Evolutionary conservation across 768 basidiomycete species (phyloP), one percentile per base, ranked within the genome.

Genomic region (Suillus variegatus): DNA sequence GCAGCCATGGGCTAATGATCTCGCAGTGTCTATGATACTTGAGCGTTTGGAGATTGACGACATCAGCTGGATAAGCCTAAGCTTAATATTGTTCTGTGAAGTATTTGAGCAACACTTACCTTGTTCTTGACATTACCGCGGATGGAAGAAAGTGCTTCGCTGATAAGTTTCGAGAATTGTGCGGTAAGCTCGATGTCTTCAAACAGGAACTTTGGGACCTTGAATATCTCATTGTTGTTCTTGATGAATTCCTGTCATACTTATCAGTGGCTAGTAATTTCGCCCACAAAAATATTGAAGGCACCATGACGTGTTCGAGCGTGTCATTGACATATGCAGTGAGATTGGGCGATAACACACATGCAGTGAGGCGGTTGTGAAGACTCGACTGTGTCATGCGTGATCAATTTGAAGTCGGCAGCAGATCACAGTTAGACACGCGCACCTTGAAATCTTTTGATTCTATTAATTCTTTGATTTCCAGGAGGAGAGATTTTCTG

Each of bases 271-370:
- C 46, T 47, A 47, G 46, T 22, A n/a, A n/a, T n/a, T n/a, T n/a
- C n/a, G n/a, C n/a, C n/a, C 46, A 47, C 0, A 47, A 47, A n/a
- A 2, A 47, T 47, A 47, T 47, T 22, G 14, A 47, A 47, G 6
- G 28, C 51, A 60, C 64, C 57, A 60, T 44, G 47, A 65, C 51
- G 38, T 65, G 40, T 25, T 22, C 32, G 4, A 60, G 64, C 4
- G 58, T 65, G 14, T 65, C 64, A 6, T 32, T 60, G 35, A 63
- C 51, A 6, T 63, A 63, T 9, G 35, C 62, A 25, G 62, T 63
- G 46, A 63, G 46, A 54, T 54, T 63, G 3, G 62, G 62, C 16
- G 62, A 63, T 35, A 63, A 49, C 35, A 63, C 22, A 63, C 62
- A 63, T 2, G 51, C 62, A 1, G 36, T 63, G 47, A 63, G 44